Base-by-base conservation (phyloP, 148 eudicot genomes). In the Beta vulgaris region DNA sequence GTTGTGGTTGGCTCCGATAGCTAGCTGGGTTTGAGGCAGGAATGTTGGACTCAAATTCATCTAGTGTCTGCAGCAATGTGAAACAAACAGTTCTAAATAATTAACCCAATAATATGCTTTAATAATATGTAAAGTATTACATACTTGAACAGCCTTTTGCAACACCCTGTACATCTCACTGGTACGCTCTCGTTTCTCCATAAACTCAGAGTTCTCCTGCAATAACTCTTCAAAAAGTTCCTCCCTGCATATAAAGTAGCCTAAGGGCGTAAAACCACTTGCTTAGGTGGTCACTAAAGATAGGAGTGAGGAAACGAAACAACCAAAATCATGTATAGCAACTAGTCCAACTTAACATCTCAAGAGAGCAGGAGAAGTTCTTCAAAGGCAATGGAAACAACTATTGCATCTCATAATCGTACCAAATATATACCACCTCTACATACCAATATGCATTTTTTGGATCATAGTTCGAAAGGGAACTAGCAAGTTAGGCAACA, bases 221-320 rank as follows among this genome's bases (percentile, higher is more conserved):
- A 76, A 67, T 29, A 70, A 66, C 65, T 67, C 78, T 76, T 76
- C 78, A 67, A 67, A 66, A 28, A 40, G 62, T 31, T 54, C 72
- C n/a, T 67, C 73, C 59, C 78, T 76, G 39, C 21, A 13, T 9
- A 19, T 0, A 26, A 9, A 48, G 18, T 23, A 46, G 21, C 26
- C 6, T 26, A 65, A 39, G 53, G 28, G 49, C 29, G 1, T 8
- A 64, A 37, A 18, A n/a, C n/a, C n/a, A n/a, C n/a, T n/a, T n/a
- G n/a, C n/a, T n/a, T n/a, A n/a, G n/a, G n/a, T n/a, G n/a, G n/a
- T n/a, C n/a, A n/a, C n/a, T n/a, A n/a, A n/a, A n/a, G n/a, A n/a
- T n/a, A n/a, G n/a, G n/a, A n/a, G n/a, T n/a, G n/a, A n/a, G n/a
- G n/a, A n/a, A n/a, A n/a, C n/a, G n/a, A n/a, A n/a, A n/a, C n/a